phyloP scores from a whole-genome alignment of 1,139 yeast species.

The Dujonia santamariae region DNA sequence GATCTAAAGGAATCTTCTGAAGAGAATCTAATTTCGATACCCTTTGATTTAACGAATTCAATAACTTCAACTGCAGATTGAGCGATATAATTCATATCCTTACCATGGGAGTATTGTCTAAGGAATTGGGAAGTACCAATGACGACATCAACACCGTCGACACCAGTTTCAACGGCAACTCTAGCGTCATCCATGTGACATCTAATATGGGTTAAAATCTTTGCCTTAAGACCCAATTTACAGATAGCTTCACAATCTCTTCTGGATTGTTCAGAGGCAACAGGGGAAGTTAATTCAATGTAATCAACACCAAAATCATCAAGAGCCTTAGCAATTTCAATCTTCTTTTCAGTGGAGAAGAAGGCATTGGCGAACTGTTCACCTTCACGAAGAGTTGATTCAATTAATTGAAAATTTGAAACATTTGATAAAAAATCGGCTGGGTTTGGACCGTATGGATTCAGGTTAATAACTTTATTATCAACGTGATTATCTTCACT shows the following conservation, averaged over 20 bases:
- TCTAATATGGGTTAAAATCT: conserved; percentile 55
- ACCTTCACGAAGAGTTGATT: conserved; percentile 57
- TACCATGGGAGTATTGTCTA: conserved; percentile 52
- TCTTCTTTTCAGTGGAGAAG: conserved; percentile 51
- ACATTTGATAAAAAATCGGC: conserved; percentile 55
- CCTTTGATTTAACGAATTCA: conserved; percentile 56
- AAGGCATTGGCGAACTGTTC: conserved; percentile 62
- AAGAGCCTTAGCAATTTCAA: conserved; percentile 55
- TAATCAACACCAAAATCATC: conserved; percentile 61
- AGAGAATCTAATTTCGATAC: conserved; percentile 54
- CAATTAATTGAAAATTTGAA: conserved; percentile 49
- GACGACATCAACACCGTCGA: conserved; percentile 59
- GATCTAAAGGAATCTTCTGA: conserved; percentile 60
- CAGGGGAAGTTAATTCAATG: conserved; percentile 58
- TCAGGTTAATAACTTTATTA: conserved; percentile 17
- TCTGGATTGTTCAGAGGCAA: conserved; percentile 55
- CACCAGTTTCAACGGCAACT: conserved; percentile 59
- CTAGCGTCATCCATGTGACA: conserved; percentile 61
- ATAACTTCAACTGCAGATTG: conserved; percentile 54
- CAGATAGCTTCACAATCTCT: conserved; percentile 57
- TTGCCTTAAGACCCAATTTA: conserved; percentile 52
- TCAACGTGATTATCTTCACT: conserved; percentile 26
- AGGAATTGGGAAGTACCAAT: conserved; percentile 57
- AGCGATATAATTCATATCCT: conserved; percentile 54
- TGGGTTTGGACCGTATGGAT: conserved; percentile 62